Evolutionary conservation across 192 early-diverging fungal species (phyloP).

Genomic region (Linnemannia exigua): DNA sequence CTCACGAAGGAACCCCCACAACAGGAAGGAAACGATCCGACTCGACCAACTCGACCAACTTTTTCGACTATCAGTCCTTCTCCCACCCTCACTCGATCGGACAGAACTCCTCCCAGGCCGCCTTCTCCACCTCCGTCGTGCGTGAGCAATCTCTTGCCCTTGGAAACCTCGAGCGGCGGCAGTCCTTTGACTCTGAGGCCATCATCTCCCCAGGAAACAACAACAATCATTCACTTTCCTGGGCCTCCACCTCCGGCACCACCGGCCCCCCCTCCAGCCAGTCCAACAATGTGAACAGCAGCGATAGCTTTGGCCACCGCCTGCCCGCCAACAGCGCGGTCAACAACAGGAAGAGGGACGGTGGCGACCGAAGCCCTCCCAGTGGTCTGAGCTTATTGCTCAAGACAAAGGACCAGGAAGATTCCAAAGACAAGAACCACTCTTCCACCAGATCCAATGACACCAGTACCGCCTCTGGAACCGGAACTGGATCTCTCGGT

Average conservation of each 20-base stretch:
- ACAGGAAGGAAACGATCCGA: slow-evolving; percentile 25
- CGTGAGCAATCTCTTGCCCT: slow-evolving; percentile 55
- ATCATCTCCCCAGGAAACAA: neutral
- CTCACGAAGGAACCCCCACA: neutral
- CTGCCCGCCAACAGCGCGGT: slow-evolving; percentile 5
- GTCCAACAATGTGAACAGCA: slow-evolving; percentile 7
- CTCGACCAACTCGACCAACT: slow-evolving; percentile 20
- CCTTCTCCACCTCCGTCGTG: slow-evolving; percentile 41
- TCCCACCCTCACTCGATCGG: slow-evolving; percentile 44
- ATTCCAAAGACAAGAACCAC: slow-evolving; percentile 10
- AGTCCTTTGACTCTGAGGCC: slow-evolving; percentile 28
- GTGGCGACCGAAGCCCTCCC: slow-evolving; percentile 32
- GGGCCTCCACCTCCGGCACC: slow-evolving; percentile 1
- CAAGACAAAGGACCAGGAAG: slow-evolving; percentile 40
- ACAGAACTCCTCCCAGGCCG: neutral
- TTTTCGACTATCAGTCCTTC: slow-evolving; percentile 30
- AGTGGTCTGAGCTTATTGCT: slow-evolving; percentile 52
- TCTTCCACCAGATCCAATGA: slow-evolving; percentile 7
- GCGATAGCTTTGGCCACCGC: neutral
- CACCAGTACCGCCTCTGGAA: neutral
- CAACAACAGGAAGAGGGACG: slow-evolving; percentile 13
- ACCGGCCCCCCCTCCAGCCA: neutral
- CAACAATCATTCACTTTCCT: neutral
- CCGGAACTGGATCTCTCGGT: neutral
- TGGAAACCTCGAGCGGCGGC: slow-evolving; percentile 45